Evolutionary conservation across 768 basidiomycete species (phyloP).

Genomic region (Podaxis sp.): DNA sequence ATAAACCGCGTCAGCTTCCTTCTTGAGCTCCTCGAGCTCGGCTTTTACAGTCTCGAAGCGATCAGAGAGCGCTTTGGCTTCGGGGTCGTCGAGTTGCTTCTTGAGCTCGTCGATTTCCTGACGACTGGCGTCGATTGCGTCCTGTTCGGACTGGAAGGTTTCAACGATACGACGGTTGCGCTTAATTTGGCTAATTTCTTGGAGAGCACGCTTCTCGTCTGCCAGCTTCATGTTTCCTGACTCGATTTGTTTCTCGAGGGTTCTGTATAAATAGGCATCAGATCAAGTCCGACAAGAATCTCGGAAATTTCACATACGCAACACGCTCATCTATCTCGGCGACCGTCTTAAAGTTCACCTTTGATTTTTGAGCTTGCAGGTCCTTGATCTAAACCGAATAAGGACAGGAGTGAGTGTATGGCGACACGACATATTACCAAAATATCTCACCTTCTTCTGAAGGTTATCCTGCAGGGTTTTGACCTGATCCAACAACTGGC

Average conservation of each 20-base stretch:
- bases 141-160: conserved; percentile 75
- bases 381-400: conserved; percentile 68
- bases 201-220: conserved; percentile 94
- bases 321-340: conserved; percentile 87
- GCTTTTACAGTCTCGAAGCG: conserved; percentile 79
- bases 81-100: conserved; percentile 88
- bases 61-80: conserved; percentile 75
- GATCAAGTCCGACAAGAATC: background rate
- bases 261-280: conserved; percentile 40
- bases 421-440: background rate
- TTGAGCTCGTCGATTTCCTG: conserved; percentile 73
- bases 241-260: conserved; percentile 88
- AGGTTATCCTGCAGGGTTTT: conserved; percentile 76
- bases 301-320: conserved; percentile 51
- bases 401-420: conserved; percentile 6
- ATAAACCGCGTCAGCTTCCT: conserved; percentile 82
- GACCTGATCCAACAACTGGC: conserved; percentile 76
- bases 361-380: conserved; percentile 76
- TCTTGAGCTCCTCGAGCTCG: conserved; percentile 85
- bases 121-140: conserved; percentile 79
- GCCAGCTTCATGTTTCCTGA: conserved; percentile 89
- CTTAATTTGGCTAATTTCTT: conserved; percentile 76
- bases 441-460: conserved; percentile 68
- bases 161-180: conserved; percentile 78
- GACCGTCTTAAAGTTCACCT: conserved; percentile 76